phyloP scores from a whole-genome alignment of 345 rosid genomes.

The Rhizophora apiculata region DNA sequence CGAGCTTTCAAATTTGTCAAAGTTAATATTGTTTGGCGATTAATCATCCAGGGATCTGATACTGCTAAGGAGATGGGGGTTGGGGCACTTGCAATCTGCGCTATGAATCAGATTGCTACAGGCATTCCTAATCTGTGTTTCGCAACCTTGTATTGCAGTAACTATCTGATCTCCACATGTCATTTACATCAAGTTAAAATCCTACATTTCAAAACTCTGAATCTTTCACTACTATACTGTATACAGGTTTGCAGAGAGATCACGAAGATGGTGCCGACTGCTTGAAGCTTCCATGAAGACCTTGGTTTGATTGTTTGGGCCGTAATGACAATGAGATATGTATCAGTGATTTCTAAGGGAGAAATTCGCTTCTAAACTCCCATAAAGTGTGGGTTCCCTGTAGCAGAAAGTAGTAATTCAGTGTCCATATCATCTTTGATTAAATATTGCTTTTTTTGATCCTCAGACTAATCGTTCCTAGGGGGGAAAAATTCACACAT shows the following conservation, averaged over 20 bases:
- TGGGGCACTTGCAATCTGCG: slow-evolving; percentile 91
- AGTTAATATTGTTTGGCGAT: slow-evolving; percentile 33
- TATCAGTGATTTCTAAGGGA: slow-evolving; percentile 87
- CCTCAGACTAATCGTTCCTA: no score
- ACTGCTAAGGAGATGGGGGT: no score
- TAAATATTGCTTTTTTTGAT: not conserved
- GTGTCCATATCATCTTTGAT: no score
- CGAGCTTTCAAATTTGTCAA: not conserved
- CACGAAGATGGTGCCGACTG: slow-evolving; percentile 98
- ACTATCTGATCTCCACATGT: not conserved
- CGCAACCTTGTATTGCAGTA: slow-evolving; percentile 91
- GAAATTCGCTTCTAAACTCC: slow-evolving; percentile 48
- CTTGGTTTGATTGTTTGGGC: slow-evolving; percentile 54
- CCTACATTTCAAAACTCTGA: not conserved
- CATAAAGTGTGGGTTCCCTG: slow-evolving; percentile 61
- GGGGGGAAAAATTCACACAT: no score
- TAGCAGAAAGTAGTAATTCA: slow-evolving; percentile 54
- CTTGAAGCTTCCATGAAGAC: slow-evolving; percentile 93
- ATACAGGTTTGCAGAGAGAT: slow-evolving; percentile 90
- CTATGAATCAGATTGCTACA: slow-evolving; percentile 81
- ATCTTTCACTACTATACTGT: not conserved
- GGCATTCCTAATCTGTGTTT: slow-evolving; percentile 77
- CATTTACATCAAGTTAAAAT: not conserved
- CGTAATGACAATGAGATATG: slow-evolving; percentile 71
- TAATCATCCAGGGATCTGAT: slow-evolving; percentile 57